Conservation (phyloP, 257 asterid species). For the Salvia rosmarinus region DNA sequence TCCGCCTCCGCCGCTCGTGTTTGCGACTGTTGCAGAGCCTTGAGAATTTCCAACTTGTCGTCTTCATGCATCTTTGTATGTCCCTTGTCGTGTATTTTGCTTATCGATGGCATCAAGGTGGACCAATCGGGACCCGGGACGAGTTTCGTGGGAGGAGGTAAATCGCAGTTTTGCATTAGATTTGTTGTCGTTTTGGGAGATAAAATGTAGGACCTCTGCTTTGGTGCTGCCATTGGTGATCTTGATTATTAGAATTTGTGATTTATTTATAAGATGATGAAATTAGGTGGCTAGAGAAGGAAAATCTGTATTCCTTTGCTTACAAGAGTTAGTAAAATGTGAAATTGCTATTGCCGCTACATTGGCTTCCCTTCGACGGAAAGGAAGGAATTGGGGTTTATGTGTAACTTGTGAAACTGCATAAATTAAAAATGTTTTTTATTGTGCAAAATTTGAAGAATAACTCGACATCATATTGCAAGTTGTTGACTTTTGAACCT, state of each 20-base stretch:
- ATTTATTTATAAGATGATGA: background rate
- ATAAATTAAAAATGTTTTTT: background rate
- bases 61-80: background rate
- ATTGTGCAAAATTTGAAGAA: background rate
- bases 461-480: background rate
- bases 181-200: constrained; percentile 33
- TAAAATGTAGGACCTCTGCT: no score
- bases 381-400: background rate
- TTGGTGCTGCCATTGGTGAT: no score
- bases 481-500: no score
- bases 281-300: constrained; percentile 16
- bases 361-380: constrained; percentile 35
- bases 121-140: no score
- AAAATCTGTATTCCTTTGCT: constrained; percentile 32
- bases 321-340: constrained; percentile 41
- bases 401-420: constrained; percentile 3
- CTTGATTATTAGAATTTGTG: no score
- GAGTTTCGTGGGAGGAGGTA: constrained; percentile 69
- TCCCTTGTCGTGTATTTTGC: constrained; percentile 1
- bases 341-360: background rate
- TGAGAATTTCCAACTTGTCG: constrained; percentile 54
- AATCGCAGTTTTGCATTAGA: constrained; percentile 70
- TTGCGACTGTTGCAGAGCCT: constrained; percentile 61
- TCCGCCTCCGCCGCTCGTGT: constrained; percentile 74
- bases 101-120: constrained; percentile 25